Evolutionary conservation across 2,329 filamentous ascomycete species (phyloP), one percentile per base, ranked within the genome.

Genomic region (Magnaporthiopsis rhizophila): DNA sequence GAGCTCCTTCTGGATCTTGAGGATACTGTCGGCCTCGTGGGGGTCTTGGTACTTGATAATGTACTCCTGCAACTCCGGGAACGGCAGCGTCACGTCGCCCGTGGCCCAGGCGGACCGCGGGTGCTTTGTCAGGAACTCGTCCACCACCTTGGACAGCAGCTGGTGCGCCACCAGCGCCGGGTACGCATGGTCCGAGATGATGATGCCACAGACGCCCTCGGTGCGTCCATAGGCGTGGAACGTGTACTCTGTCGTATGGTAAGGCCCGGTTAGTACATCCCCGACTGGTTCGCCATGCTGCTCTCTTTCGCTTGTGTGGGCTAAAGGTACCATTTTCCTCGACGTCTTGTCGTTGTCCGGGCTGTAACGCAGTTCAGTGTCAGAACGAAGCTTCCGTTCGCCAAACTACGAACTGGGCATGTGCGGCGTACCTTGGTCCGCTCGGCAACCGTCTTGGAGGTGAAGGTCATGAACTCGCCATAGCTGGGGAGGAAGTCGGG

Each of bases 1-100:
- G 67, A 99, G 83, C 80, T 99, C 92, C 79, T 92, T 90, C 78
- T 98, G 94, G 72, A 99, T 97, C 83, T 92, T 93, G 82, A 92
- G 86, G 74, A 98, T 96, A 77, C 89, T 94, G 79, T 96, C 92
- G 69, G 92, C 93, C 78, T 96, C 64, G 72, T 88, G 82, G 15
- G 94, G 92, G 75, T 97, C 90, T 80, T 97, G 91, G 79, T 92
- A 96, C 72, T 83, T 83, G 72, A 72, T 72, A 61, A 86, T 74
- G 77, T 96, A 96, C 58, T 92, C 89, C 75, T 91, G 88, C 64
- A 98, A 83, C 74, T 89, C 84, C 58, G 90, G 89, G 74, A 92
- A 89, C 26, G 81, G 73, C 63, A 91, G 78, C 64, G 77, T 78
- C 65, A 79, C 80, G 70, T 71, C 80, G 72, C 83, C 75, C 71